Evolutionary conservation across 1,139 yeast species (phyloP), one percentile per base, ranked within the genome.

Genomic region (Saccharomyces hybrid): DNA sequence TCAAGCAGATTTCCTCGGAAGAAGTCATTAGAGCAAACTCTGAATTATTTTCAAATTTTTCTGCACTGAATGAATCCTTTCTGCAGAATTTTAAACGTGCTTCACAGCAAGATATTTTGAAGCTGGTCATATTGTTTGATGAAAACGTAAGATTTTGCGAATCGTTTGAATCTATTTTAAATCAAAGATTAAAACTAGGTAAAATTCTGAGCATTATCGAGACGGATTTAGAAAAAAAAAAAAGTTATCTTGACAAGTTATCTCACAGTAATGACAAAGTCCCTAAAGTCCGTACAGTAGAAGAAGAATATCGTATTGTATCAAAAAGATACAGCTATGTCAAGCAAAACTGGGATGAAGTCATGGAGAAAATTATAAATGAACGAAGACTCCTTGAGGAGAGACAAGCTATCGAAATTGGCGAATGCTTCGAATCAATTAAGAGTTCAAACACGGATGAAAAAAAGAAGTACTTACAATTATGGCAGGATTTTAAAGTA

Each of bases 341-440:
- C 3, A 51, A 84, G 60, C 76, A 75, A 29, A 79, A 78, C 53
- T 88, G 88, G 69, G 80, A 80, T 47, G 74, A 73, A 11, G 78
- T 87, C 16, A 82, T 87, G 54, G 78, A 76, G 26, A 81, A 80
- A 13, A 87, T 93, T 52, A 85, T 82, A 64, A 69, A 70, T 44
- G 97, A 93, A 65, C 72, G 93, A 51, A 81, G 78, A 25, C 72
- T 67, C 34, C 88, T 91, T 68, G 96, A 90, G 66, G 74, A 76
- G 49, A 95, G 85, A 55, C 87, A 85, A 65, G 80, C 90, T 50
- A 83, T 81, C 50, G 99, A 93, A 64, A 90, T 95, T 71, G 80
- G 96, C 64, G 87, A 88, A 64, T 81, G 91, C 26, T 88, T 91
- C 51, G 99, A 93, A 71, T 80, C 93, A n/a, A 99, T 93, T 69